phyloP scores from a whole-genome alignment of 2,329 filamentous ascomycete species.

The Alternaria sp. region DNA sequence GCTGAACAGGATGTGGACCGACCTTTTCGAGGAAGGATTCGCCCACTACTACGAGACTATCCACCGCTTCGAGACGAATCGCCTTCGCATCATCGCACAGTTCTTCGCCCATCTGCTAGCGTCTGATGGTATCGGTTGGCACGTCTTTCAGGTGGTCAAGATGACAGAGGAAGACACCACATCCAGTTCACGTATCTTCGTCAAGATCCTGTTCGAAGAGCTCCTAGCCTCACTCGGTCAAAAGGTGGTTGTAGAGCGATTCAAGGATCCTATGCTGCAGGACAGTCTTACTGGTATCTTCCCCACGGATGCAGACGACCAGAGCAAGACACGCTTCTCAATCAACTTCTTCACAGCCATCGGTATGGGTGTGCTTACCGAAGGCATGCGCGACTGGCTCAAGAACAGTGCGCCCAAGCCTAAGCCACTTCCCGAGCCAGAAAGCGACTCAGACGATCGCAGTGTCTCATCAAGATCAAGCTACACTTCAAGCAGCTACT shows the following conservation, averaged over 20 bases:
- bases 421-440: slow-evolving; percentile 61
- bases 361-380: slow-evolving; percentile 92
- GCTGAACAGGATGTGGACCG: slow-evolving; percentile 92
- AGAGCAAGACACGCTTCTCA: slow-evolving; percentile 91
- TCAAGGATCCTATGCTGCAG: slow-evolving; percentile 78
- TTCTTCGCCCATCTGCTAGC: slow-evolving; percentile 93
- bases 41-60: slow-evolving; percentile 96
- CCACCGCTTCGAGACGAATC: slow-evolving; percentile 95
- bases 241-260: slow-evolving; percentile 76
- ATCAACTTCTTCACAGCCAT: slow-evolving; percentile 99
- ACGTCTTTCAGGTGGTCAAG: slow-evolving; percentile 83
- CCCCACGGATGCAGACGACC: slow-evolving; percentile 79
- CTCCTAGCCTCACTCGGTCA: slow-evolving; percentile 87
- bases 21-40: slow-evolving; percentile 91
- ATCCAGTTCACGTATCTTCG: slow-evolving; percentile 94
- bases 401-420: slow-evolving; percentile 86
- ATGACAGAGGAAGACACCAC: slow-evolving; percentile 98
- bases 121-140: slow-evolving; percentile 91
- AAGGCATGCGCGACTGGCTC: slow-evolving; percentile 91
- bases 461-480: slow-evolving; percentile 47
- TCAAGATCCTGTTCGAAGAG: slow-evolving; percentile 97
- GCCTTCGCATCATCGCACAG: slow-evolving; percentile 90
- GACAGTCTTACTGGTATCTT: slow-evolving; percentile 86
- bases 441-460: slow-evolving; percentile 44
- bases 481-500: slow-evolving; percentile 43